Conservation (phyloP, 352 stramenopile genomes). For the Phytopythium litorale region DNA sequence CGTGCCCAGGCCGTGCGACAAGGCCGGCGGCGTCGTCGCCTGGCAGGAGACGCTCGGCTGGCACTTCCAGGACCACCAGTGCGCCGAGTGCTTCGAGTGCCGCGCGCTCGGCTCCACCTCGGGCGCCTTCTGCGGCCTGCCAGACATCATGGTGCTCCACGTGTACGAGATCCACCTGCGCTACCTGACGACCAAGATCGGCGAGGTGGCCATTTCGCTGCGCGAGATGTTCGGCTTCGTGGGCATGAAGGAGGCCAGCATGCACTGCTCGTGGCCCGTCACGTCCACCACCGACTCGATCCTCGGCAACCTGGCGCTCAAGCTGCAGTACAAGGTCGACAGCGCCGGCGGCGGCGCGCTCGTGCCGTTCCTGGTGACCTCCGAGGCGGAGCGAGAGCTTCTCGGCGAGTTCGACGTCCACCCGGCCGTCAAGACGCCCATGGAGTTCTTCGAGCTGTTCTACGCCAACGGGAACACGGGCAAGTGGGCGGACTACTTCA, state of each 20-base stretch:
- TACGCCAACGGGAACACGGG: conserved; percentile 45
- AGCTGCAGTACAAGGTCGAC: conserved; percentile 63
- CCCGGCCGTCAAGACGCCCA: conserved; percentile 36
- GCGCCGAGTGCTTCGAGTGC: conserved; percentile 68
- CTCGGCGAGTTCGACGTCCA: conserved; percentile 70
- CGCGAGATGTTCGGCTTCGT: conserved; percentile 71
- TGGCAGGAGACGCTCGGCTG: conserved; percentile 77
- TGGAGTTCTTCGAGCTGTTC: conserved; percentile 68
- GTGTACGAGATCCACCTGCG: conserved; percentile 83
- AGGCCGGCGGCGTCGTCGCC: conserved; percentile 48
- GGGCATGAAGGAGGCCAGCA: conserved; percentile 54
- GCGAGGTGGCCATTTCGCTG: conserved; percentile 67
- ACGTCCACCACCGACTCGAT: conserved; percentile 61
- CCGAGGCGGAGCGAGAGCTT: conserved; percentile 54
- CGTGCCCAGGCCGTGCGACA: conserved; percentile 55
- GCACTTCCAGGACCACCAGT: conserved; percentile 79
- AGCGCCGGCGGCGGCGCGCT: conserved; percentile 36
- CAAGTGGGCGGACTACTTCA: conserved; percentile 58
- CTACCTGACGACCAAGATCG: conserved; percentile 83
- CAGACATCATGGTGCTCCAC: conserved; percentile 78
- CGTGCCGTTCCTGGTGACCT: conserved; percentile 69
- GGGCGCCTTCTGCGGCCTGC: conserved; percentile 65
- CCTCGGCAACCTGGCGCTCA: conserved; percentile 66
- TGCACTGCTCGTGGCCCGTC: conserved; percentile 69
- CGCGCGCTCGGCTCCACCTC: conserved; percentile 46